Evolutionary conservation across 805 yeast species (phyloP).

Genomic region (Saturnispora galanensis): DNA sequence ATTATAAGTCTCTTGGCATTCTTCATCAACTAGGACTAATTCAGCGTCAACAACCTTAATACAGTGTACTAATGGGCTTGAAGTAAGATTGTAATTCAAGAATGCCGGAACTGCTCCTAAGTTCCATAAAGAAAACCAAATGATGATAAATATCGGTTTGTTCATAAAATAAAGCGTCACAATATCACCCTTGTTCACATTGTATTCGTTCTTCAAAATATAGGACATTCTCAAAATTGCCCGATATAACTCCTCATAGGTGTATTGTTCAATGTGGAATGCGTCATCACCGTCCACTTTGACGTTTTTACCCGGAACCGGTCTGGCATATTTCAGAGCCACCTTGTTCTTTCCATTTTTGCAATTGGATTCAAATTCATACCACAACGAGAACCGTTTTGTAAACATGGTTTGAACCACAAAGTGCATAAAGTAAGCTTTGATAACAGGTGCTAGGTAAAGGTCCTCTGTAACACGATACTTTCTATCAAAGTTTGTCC

Average conservation of each 20-base stretch:
- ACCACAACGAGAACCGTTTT: constrained; percentile 56
- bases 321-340: constrained; percentile 59
- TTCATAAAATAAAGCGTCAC: constrained; percentile 73
- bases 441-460: constrained; percentile 36
- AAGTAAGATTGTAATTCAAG: constrained; percentile 68
- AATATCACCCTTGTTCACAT: constrained; percentile 54
- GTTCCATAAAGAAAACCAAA: constrained; percentile 86
- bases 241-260: constrained; percentile 61
- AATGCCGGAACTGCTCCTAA: constrained; percentile 86
- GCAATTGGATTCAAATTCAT: constrained; percentile 52
- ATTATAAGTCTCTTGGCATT: constrained; percentile 35
- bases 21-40: constrained; percentile 61
- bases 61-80: constrained; percentile 71
- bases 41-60: constrained; percentile 54
- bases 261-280: constrained; percentile 51
- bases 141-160: constrained; percentile 68
- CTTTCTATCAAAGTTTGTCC: constrained; percentile 29
- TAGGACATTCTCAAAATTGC: constrained; percentile 57
- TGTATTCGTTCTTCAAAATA: constrained; percentile 52
- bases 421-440: constrained; percentile 34
- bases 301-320: constrained; percentile 28
- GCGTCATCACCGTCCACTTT: constrained; percentile 39
- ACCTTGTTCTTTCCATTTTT: constrained; percentile 31
- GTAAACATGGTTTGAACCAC: constrained; percentile 25
- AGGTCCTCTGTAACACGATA: constrained; percentile 43